Conservation (phyloP, 2,329 filamentous ascomycete genomes). For the Zymoseptoria brevis region DNA sequence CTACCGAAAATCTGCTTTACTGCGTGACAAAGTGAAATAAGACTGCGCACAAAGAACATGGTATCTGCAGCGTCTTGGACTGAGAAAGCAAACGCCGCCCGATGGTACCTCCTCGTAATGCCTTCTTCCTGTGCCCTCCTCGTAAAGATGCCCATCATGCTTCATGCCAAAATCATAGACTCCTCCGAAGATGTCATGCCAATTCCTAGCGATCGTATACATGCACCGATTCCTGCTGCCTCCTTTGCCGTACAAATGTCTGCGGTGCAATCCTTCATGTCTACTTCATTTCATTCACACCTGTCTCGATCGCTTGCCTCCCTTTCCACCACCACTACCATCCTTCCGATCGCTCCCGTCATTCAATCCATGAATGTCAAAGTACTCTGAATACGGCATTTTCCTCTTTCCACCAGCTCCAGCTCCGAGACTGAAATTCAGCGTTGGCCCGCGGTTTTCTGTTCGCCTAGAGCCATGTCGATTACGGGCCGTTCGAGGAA, state of each 20-base stretch:
- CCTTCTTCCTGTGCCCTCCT: slow-evolving; percentile 1
- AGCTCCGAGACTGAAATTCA: slow-evolving; percentile 46
- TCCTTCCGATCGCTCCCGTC: slow-evolving; percentile 20
- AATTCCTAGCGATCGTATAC: slow-evolving; percentile 1
- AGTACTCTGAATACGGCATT: slow-evolving; percentile 66
- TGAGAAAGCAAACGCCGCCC: background rate
- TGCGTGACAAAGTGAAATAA: background rate
- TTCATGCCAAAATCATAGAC: background rate
- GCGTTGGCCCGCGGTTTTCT: slow-evolving; percentile 25
- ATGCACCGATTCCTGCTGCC: background rate
- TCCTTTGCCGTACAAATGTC: background rate
- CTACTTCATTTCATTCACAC: slow-evolving; percentile 18
- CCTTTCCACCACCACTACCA: slow-evolving; percentile 18
- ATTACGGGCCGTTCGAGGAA: slow-evolving; percentile 15
- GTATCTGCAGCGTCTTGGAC: background rate
- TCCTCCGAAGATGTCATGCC: background rate
- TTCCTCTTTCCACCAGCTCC: slow-evolving; percentile 65
- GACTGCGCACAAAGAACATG: background rate
- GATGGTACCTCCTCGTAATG: background rate
- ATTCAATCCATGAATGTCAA: slow-evolving; percentile 59
- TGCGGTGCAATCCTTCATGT: background rate
- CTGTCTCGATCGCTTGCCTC: slow-evolving; percentile 30
- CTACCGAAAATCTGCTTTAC: background rate
- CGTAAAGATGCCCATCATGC: background rate
- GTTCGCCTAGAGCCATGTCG: slow-evolving; percentile 26